A percentile compares a stretch with the other conserved stretches of the same genome.
Evolutionary conservation across 75 land plant genomes (phyloP).

Genomic region (Pseudotsuga menziesii): DNA sequence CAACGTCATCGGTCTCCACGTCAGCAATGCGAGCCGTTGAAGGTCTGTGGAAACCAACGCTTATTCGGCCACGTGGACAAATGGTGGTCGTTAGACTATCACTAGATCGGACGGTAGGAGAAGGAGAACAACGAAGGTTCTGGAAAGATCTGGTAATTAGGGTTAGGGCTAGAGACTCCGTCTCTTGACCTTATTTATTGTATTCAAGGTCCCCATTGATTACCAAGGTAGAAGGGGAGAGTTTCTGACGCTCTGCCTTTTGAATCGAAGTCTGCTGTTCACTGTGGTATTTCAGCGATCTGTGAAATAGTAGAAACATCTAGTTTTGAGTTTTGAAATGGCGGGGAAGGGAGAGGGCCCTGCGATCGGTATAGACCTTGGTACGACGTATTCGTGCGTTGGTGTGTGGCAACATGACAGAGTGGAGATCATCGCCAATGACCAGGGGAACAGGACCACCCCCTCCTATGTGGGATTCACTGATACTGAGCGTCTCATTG

Average conservation of each 20-base stretch:
- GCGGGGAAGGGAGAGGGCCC: slow-evolving; percentile 15
- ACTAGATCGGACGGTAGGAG: too few relatives aligned
- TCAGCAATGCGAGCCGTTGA: too few relatives aligned
- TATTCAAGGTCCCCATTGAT: neutral
- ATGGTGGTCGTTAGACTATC: too few relatives aligned
- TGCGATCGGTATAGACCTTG: slow-evolving; percentile 25
- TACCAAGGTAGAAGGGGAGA: neutral
- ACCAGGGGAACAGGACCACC: slow-evolving; percentile 35
- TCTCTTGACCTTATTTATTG: neutral
- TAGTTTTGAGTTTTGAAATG: neutral
- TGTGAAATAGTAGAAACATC: neutral
- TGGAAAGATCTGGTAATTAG: neutral
- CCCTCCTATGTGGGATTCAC: slow-evolving; percentile 38
- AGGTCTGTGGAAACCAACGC: too few relatives aligned
- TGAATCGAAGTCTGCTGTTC: neutral
- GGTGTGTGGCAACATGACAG: slow-evolving; percentile 32
- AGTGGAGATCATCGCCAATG: slow-evolving; percentile 27
- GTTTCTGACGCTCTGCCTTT: neutral
- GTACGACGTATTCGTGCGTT: slow-evolving; percentile 24
- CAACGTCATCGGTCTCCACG: too few relatives aligned
- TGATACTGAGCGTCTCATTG: slow-evolving; percentile 33
- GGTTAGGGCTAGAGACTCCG: neutral
- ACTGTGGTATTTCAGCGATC: neutral
- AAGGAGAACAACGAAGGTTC: neutral
- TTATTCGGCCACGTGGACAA: too few relatives aligned